phyloP scores from a whole-genome alignment of 1,284 basidiomycete species.

The Irpex rosettiformis region DNA sequence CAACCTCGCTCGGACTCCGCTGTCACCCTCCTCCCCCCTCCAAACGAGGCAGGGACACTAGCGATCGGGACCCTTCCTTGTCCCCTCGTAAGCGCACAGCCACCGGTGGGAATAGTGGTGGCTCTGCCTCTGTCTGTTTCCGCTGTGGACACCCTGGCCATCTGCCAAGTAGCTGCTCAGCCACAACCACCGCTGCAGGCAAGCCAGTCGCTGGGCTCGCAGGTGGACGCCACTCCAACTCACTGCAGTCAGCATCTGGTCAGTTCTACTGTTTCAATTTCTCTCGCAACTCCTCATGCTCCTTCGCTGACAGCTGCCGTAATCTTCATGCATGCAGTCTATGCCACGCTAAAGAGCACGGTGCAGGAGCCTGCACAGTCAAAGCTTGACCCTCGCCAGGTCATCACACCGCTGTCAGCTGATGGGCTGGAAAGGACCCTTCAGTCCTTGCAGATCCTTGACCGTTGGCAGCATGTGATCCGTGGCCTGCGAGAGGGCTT shows the following conservation, averaged over 20 bases:
- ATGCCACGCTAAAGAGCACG: conserved; percentile 23
- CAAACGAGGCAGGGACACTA: too few species aligned
- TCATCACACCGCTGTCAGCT: conserved; percentile 13
- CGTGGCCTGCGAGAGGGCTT: conserved; percentile 28
- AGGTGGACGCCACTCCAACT: conserved; percentile 8
- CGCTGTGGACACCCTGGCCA: conserved; percentile 26
- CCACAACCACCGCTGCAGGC: conserved; percentile 19
- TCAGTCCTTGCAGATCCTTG: conserved; percentile 12
- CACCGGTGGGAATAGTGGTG: too few species aligned
- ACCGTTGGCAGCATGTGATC: conserved; percentile 22
- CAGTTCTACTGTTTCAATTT: conserved; percentile 22
- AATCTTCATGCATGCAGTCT: conserved; percentile 26
- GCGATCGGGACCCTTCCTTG: too few species aligned
- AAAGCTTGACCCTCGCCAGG: conserved; percentile 9
- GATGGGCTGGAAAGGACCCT: conserved; percentile 16
- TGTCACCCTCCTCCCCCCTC: too few species aligned
- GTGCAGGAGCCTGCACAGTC: conserved; percentile 7
- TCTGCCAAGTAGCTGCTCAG: conserved; percentile 22
- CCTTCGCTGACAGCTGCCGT: conserved; percentile 16
- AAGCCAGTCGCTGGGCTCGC: conserved; percentile 13
- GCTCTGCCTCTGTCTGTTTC: conserved; percentile 25
- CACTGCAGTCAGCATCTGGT: conserved; percentile 17
- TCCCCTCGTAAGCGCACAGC: too few species aligned
- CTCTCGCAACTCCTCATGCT: conserved; percentile 16
- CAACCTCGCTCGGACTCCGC: too few species aligned